Conservation (phyloP, 2,329 filamentous ascomycete genomes). For the Claviceps pusilla region DNA sequence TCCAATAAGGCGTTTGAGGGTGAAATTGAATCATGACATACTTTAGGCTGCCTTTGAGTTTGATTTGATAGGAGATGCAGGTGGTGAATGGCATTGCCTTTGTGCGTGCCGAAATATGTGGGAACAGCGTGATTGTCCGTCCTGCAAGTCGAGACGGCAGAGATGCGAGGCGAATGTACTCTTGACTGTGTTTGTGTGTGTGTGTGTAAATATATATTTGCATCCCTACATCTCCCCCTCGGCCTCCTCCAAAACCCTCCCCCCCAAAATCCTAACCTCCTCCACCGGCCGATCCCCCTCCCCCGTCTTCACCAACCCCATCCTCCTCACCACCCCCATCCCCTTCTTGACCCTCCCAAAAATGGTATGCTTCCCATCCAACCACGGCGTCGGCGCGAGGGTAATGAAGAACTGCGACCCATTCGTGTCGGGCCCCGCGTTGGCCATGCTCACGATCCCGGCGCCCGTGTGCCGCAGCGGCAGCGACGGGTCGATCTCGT, state of each 20-base stretch:
- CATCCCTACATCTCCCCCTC: slow-evolving; percentile 6
- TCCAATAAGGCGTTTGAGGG: slow-evolving; percentile 9
- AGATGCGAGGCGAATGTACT: too few relatives aligned
- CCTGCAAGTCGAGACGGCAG: too few relatives aligned
- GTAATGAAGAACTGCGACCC: slow-evolving; percentile 95
- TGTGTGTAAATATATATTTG: too few relatives aligned
- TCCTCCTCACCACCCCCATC: slow-evolving; percentile 67
- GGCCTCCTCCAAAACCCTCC: slow-evolving; percentile 48
- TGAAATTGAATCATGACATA: neutral
- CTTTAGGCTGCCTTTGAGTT: too few relatives aligned
- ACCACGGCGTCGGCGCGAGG: slow-evolving; percentile 82
- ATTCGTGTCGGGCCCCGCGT: slow-evolving; percentile 83
- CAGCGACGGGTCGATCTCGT: slow-evolving; percentile 66
- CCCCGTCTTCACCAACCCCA: slow-evolving; percentile 77
- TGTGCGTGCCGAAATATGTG: too few relatives aligned
- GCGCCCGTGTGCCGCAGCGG: slow-evolving; percentile 69
- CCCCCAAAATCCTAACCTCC: slow-evolving; percentile 65
- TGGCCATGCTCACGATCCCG: slow-evolving; percentile 92
- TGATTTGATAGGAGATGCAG: neutral
- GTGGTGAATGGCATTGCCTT: neutral
- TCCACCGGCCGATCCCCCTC: slow-evolving; percentile 66
- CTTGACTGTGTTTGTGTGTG: too few relatives aligned
- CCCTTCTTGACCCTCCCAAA: slow-evolving; percentile 82
- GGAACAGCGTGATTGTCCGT: too few relatives aligned
- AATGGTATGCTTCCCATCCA: slow-evolving; percentile 94